phyloP scores from a whole-genome alignment of 1,284 basidiomycete species.

The Sparassis latifolia region DNA sequence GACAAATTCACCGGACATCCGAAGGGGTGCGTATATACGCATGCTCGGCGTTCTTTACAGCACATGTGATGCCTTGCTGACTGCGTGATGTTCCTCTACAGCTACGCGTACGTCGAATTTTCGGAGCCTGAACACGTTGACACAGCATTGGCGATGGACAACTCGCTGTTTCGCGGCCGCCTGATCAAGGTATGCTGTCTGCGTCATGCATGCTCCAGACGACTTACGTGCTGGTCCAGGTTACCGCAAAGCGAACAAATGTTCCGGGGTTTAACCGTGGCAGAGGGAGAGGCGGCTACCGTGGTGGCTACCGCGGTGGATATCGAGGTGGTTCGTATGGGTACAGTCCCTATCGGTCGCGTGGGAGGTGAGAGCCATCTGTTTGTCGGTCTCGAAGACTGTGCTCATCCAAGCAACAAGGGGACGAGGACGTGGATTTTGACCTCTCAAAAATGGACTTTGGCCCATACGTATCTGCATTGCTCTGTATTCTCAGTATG shows the following conservation, averaged over 20 bases:
- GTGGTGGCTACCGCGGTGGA: slow-evolving; percentile 69
- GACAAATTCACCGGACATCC: slow-evolving; percentile 99
- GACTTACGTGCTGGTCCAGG: slow-evolving; percentile 41
- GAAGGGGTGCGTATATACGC: slow-evolving; percentile 71
- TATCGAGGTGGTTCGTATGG: slow-evolving; percentile 47
- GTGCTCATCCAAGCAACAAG: slow-evolving; percentile 28
- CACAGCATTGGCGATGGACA: slow-evolving; percentile 92
- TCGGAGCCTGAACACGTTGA: slow-evolving; percentile 91
- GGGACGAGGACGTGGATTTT: slow-evolving; percentile 68
- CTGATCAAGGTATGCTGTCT: slow-evolving; percentile 70
- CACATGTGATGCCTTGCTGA: background rate
- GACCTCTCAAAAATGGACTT: slow-evolving; percentile 25
- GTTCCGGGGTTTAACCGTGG: slow-evolving; percentile 86
- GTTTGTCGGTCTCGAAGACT: background rate
- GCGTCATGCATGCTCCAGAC: background rate
- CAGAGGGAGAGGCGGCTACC: slow-evolving; percentile 51
- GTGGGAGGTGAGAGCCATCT: slow-evolving; percentile 63
- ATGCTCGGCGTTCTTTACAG: background rate
- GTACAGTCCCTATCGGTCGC: slow-evolving; percentile 73
- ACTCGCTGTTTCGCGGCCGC: slow-evolving; percentile 90
- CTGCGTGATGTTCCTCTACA: slow-evolving; percentile 25
- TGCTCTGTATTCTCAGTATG: slow-evolving; percentile 17
- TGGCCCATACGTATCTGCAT: slow-evolving; percentile 4
- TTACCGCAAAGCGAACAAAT: slow-evolving; percentile 90
- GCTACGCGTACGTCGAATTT: slow-evolving; percentile 99